Conservation (phyloP, 441 rosid genomes). For the Cnidoscolus chayamansa region DNA sequence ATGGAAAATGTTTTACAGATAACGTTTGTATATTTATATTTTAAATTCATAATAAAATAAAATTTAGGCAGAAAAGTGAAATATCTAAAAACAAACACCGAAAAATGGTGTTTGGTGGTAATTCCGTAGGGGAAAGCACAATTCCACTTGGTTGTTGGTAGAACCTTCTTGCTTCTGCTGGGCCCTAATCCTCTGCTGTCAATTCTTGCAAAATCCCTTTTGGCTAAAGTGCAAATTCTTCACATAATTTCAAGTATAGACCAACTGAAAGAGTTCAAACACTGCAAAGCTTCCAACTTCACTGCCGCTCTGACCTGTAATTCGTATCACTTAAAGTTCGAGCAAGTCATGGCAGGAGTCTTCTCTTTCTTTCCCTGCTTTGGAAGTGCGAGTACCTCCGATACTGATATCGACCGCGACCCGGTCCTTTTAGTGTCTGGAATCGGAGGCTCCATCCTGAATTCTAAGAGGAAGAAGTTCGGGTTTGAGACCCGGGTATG, state of each 20-base stretch:
- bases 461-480: constrained; percentile 53
- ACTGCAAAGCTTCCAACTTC: not conserved
- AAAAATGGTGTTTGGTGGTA: not conserved
- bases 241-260: too few relatives aligned
- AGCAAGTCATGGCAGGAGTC: constrained; percentile 23
- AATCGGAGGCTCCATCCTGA: constrained; percentile 74
- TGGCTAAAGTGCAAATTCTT: too few relatives aligned
- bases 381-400: constrained; percentile 29
- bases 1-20: too few relatives aligned
- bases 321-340: not conserved
- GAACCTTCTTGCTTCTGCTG: not conserved
- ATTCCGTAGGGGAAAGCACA: not conserved
- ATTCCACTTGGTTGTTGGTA: not conserved
- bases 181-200: not conserved
- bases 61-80: too few relatives aligned
- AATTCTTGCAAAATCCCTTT: too few relatives aligned
- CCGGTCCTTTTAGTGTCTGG: constrained; percentile 76
- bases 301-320: not conserved
- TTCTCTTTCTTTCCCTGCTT: constrained; percentile 53
- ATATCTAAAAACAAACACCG: not conserved
- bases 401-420: constrained; percentile 37
- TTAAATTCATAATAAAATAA: too few relatives aligned
- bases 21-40: too few relatives aligned
- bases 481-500: constrained; percentile 66
- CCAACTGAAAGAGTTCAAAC: too few relatives aligned